A percentile compares a stretch with the other conserved stretches of the same genome.
phyloP scores from a whole-genome alignment of 306 rosid genomes.

The Lagenaria siceraria region DNA sequence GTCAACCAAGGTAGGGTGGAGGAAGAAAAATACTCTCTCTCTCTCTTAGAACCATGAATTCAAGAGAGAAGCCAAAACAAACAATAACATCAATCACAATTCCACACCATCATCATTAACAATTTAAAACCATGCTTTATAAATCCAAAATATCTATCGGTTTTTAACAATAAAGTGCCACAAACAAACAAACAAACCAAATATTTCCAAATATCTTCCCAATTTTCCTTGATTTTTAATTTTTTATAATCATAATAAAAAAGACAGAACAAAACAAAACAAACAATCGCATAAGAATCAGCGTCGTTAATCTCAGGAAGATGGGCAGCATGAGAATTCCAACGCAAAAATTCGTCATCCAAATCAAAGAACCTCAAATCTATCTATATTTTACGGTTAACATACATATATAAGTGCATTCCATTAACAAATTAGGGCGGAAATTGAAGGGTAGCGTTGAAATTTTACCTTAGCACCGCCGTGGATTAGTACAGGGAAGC shows the following conservation, averaged over 20 bases:
- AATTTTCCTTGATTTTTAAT: background rate
- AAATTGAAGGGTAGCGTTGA: background rate
- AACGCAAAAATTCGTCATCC: background rate
- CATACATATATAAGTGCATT: background rate
- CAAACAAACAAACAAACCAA: too few relatives aligned
- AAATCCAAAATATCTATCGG: background rate
- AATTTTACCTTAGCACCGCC: slow-evolving; percentile 42
- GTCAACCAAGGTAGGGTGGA: background rate
- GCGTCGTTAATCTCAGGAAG: background rate
- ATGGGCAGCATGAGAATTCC: background rate
- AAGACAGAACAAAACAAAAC: background rate
- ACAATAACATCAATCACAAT: background rate
- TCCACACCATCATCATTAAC: background rate
- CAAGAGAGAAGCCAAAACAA: background rate
- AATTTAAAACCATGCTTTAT: background rate
- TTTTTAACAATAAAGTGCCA: too few relatives aligned
- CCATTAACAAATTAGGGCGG: background rate
- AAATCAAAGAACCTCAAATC: background rate
- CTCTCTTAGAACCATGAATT: background rate
- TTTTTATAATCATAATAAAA: background rate
- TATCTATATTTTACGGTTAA: background rate
- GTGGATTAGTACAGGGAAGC: slow-evolving; percentile 41
- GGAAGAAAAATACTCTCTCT: background rate
- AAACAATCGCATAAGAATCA: background rate
- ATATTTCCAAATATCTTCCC: background rate